Evolutionary conservation across 2,329 filamentous ascomycete genomes (phyloP), one percentile per base, ranked within the genome.

Genomic region (Erysiphe pisi): DNA sequence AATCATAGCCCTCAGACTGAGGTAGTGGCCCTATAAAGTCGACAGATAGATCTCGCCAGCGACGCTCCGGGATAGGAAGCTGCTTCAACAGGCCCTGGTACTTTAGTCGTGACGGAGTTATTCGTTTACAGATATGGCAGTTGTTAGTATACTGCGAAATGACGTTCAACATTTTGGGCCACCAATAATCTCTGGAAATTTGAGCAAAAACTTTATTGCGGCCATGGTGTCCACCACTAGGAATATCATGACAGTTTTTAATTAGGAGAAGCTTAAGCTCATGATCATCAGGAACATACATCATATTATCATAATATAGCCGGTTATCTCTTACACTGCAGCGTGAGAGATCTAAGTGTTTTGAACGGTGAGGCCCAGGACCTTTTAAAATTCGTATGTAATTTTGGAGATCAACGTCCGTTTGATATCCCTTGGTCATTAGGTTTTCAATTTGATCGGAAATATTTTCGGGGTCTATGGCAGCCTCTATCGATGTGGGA

Each of bases 1-100:
- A 58, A 36, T 68, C 61, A 68, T 36, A 68, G 11, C 61, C 28
- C 22, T 36, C 61, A 12, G 61, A 68, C 36, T 68, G 20, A 8
- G 61, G 61, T 36, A 36, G 61, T 11, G 28, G n/a, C 7, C n/a
- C 61, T 18, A 68, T 25, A 25, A 68, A 68, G 25, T 68, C 61
- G 20, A 68, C 61, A 20, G 28, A 68, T 16, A 68, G 36, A 68
- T 68, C 61, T 68, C 25, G 61, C 61, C 28, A 68, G 61, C 61
- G 28, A 36, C 11, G 61, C 61, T 68, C 3, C 14, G 61, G n/a
- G 25, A 36, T 36, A 11, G 61, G 25, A 25, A 68, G 61, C 61
- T 68, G 61, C 40, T 68, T 68, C 4, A 68, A 36, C 61, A 68
- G 22, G 7, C 61, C 61, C 40, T 68, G 25, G 40, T 16, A 68